Conservation (phyloP, 306 rosid genomes). For the Rosa multiflora region DNA sequence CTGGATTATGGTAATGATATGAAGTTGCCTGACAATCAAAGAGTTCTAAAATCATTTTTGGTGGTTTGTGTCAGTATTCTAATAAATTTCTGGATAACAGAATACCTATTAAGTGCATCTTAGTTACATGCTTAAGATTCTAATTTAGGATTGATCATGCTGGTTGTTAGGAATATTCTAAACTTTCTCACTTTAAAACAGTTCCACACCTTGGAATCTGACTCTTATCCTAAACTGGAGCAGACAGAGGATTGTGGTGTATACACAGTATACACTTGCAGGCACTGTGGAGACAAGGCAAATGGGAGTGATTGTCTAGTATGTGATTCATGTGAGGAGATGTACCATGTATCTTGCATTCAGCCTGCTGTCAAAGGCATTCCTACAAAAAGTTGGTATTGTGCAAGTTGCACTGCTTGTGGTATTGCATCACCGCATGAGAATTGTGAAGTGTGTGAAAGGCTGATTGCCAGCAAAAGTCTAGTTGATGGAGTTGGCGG, state of each 20-base stretch:
- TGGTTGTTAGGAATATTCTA: constrained; percentile 29
- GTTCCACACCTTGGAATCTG: constrained; percentile 47
- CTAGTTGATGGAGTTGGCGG: constrained; percentile 36
- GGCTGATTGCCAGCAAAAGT: constrained; percentile 47
- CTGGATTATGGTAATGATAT: constrained; percentile 4
- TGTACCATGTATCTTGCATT: constrained; percentile 87
- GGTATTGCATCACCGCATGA: constrained; percentile 66
- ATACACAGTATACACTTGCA: constrained; percentile 55
- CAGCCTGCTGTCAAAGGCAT: constrained; percentile 78
- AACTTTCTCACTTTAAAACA: constrained; percentile 36
- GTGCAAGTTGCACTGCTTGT: constrained; percentile 57
- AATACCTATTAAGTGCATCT: constrained; percentile 23
- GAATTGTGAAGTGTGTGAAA: constrained; percentile 74
- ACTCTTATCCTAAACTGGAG: constrained; percentile 58
- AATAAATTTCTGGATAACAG: background rate
- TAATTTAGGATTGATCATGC: constrained; percentile 8
- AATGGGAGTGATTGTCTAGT: constrained; percentile 75
- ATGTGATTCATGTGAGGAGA: constrained; percentile 95
- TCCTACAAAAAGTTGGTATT: constrained; percentile 86
- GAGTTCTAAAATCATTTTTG: constrained; percentile 22
- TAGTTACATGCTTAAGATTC: constrained; percentile 21
- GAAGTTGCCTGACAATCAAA: constrained; percentile 11
- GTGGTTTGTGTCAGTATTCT: constrained; percentile 8
- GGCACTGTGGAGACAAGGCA: constrained; percentile 66
- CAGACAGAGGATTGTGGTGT: constrained; percentile 43